These are phyloP conservation scores for Parastagonospora nodorum DNA, from an alignment of 2,329 filamentous ascomycete species.

Conservation along the genomic window DNA sequence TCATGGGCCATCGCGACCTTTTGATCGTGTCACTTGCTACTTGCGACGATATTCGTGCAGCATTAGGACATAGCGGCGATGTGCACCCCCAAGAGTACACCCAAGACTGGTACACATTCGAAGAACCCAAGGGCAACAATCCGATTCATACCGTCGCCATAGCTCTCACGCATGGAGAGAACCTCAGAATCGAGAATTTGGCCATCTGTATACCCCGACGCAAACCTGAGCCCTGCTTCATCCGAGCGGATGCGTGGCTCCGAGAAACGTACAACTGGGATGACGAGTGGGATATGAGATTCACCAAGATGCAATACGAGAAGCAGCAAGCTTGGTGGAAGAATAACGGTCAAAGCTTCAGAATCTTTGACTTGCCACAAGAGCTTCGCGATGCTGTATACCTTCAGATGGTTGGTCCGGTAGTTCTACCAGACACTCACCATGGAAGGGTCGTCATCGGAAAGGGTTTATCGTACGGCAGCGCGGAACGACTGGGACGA, in stretches of 20 bases:
- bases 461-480: background rate
- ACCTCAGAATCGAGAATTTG: background rate
- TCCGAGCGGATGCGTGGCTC: constrained; percentile 11
- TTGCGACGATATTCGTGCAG: background rate
- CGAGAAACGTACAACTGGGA: constrained; percentile 12
- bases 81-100: background rate
- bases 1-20: constrained; percentile 10
- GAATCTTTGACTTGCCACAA: constrained; percentile 12
- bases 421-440: constrained; percentile 10
- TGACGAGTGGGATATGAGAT: constrained; percentile 7
- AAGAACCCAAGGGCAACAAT: background rate
- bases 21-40: constrained; percentile 6
- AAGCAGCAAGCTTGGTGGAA: constrained; percentile 22
- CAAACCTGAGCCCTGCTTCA: background rate
- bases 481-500: background rate
- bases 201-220: background rate
- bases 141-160: constrained; percentile 6
- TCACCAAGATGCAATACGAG: constrained; percentile 9
- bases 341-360: constrained; percentile 13
- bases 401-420: constrained; percentile 11
- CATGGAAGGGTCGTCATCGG: constrained; percentile 7
- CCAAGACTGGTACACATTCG: constrained; percentile 12
- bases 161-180: background rate
- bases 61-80: background rate
- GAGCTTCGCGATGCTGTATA: constrained; percentile 20